Conservation (phyloP, 1,284 basidiomycete species). For the Heterobasidion annosum region DNA sequence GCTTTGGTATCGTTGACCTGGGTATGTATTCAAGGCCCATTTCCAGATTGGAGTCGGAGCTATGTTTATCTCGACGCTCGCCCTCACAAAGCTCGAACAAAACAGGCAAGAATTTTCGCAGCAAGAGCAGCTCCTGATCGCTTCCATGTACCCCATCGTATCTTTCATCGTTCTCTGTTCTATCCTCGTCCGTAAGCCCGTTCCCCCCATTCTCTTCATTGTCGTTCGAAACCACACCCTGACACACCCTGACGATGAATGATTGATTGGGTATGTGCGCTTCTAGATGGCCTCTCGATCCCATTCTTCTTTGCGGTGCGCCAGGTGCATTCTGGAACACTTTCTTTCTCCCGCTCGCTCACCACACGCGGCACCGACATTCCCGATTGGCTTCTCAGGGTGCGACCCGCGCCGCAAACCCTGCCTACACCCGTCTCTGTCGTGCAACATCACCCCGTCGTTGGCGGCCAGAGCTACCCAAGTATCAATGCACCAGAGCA, state of each 20-base stretch:
- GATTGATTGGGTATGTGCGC: conserved; percentile 36
- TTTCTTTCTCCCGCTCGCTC: conserved; percentile 22
- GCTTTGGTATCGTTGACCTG: too few relatives aligned
- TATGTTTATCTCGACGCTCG: conserved; percentile 79
- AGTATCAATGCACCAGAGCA: too few relatives aligned
- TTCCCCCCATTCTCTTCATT: conserved; percentile 72
- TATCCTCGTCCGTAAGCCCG: conserved; percentile 68
- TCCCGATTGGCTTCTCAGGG: conserved; percentile 45
- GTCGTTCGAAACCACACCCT: conserved; percentile 16
- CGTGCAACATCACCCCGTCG: background rate
- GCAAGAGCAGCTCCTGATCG: conserved; percentile 75
- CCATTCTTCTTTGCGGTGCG: conserved; percentile 53
- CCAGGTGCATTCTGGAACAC: background rate
- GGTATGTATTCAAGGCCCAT: background rate
- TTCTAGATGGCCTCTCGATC: conserved; percentile 81
- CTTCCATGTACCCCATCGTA: conserved; percentile 70
- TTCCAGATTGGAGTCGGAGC: conserved; percentile 73
- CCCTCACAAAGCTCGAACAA: conserved; percentile 68
- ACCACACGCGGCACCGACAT: conserved; percentile 12
- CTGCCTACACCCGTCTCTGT: background rate
- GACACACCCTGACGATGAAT: background rate
- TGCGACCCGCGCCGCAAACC: conserved; percentile 17
- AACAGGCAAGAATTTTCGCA: conserved; percentile 43
- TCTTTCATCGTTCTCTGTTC: conserved; percentile 79
- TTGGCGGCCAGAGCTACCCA: background rate